Percentiles rank a stretch among this genome's conserved stretches.
phyloP scores from a whole-genome alignment of 345 rosid genomes.

The Reutealis trisperma region DNA sequence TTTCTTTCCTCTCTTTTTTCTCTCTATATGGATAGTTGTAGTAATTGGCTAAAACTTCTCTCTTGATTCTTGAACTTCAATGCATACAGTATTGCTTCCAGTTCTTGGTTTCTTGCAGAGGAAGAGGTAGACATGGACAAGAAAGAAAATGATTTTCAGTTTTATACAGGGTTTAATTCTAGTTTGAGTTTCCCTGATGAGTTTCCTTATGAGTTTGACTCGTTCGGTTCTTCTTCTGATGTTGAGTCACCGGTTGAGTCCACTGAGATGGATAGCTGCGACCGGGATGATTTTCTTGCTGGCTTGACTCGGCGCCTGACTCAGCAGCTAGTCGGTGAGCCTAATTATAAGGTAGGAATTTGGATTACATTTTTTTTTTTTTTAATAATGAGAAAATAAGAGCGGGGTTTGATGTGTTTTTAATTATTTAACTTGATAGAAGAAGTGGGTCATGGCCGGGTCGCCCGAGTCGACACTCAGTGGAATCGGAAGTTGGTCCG shows the following conservation, averaged over 20 bases:
- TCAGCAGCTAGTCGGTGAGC: slow-evolving; percentile 27
- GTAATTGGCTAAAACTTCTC: no score
- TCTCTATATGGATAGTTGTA: background rate
- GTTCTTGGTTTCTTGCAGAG: background rate
- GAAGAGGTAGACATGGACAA: slow-evolving; percentile 11
- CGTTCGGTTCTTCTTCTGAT: background rate
- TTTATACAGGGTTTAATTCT: background rate
- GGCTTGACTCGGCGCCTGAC: slow-evolving; percentile 26
- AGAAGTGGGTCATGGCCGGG: slow-evolving; percentile 18
- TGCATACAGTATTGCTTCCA: background rate
- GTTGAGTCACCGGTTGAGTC: slow-evolving; percentile 15
- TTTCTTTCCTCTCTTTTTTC: background rate
- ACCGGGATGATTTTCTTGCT: slow-evolving; percentile 24
- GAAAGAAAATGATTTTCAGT: background rate
- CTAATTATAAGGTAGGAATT: slow-evolving; percentile 1
- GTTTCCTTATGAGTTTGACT: slow-evolving; percentile 32
- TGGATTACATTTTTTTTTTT: background rate
- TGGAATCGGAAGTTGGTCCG: slow-evolving; percentile 28
- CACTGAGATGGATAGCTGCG: slow-evolving; percentile 15
- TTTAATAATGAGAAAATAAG: background rate
- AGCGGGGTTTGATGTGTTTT: background rate
- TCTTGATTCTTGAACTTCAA: background rate
- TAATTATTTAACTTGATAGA: background rate
- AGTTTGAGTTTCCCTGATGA: slow-evolving; percentile 17
- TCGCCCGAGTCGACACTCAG: slow-evolving; percentile 33